Evolutionary conservation across 2,329 filamentous ascomycete genomes (phyloP).

Genomic region (Cladorrhinum sp.): DNA sequence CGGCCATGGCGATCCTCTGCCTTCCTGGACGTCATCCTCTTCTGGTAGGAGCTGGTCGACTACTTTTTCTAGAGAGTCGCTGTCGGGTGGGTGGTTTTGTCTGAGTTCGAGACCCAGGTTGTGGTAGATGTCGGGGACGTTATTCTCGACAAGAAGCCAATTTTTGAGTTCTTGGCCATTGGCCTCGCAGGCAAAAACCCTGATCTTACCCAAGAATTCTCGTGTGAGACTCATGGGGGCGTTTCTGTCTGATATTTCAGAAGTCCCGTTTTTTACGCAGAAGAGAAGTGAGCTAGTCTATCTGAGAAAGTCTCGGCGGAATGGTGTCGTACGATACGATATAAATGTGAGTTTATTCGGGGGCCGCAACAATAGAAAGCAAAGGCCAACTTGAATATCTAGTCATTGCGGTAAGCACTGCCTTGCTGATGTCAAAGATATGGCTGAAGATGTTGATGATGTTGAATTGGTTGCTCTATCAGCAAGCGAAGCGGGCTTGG

Average conservation of each 20-base stretch:
- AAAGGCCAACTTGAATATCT: too few relatives aligned
- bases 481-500: too few relatives aligned
- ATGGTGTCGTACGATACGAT: too few relatives aligned
- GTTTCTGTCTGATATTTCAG: too few relatives aligned
- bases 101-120: constrained; percentile 67
- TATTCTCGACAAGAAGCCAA: constrained; percentile 73
- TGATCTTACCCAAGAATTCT: constrained; percentile 66
- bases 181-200: constrained; percentile 57
- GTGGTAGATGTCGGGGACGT: constrained; percentile 63
- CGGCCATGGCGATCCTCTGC: constrained; percentile 66
- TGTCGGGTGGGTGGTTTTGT: constrained; percentile 47
- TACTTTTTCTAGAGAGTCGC: constrained; percentile 56
- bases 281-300: neutral
- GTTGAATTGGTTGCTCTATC: too few relatives aligned
- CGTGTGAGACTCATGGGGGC: constrained; percentile 63
- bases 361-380: neutral
- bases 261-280: neutral
- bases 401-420: too few relatives aligned
- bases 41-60: constrained; percentile 64
- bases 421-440: too few relatives aligned
- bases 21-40: constrained; percentile 61
- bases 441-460: too few relatives aligned
- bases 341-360: too few relatives aligned
- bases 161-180: constrained; percentile 64
- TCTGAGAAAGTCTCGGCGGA: neutral